Evolutionary conservation across 805 yeast genomes (phyloP), one percentile per base, ranked within the genome.

Genomic region (Candida coquimbonensis): DNA sequence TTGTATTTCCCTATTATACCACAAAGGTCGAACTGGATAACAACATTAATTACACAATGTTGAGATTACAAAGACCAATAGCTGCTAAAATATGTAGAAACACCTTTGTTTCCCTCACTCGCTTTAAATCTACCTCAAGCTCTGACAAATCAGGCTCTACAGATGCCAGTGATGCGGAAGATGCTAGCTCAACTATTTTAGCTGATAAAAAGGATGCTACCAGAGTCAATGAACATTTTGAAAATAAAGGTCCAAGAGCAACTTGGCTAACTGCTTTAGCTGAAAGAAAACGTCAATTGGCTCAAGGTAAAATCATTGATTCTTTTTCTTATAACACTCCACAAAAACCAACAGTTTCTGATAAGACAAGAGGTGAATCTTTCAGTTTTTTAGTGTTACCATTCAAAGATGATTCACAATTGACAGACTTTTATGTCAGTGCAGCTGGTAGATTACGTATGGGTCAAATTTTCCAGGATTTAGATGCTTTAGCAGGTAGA

Each of bases 401-500:
- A 0, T 89, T 90, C 69, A 86, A 85, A 55, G 85, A 85, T 49
- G 96, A 90, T 61, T 69, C 75, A 33, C 81, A 84, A 79, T 70
- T 88, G 27, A 78, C 95, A 51, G 98, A 90, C 60, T 78, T 89
- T 40, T 90, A 90, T 60, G 84, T 87, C 56, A 87, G 86, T 63
- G 90, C 96, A 5, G 83, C 81, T 47, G 97, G 97, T n/a, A 75
- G 96, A 52, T 73, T 89, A 59, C 74, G 96, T 59, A 87, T 87
- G 56, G 98, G 97, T 36, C 96, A 89, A 63, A 72, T 90, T 52
- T 90, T 90, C 65, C 96, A 90, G 69, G 98, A 90, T 65, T 70
- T 90, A 57, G 98, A 90, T 61, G 90, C 96, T 6, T 70, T 90
- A 49, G 96, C 97, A 3, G 98, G 97, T 33, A 80, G 91, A 60